Base-by-base conservation (phyloP, 495 filamentous ascomycete species). In the Penicillium pulvis region DNA sequence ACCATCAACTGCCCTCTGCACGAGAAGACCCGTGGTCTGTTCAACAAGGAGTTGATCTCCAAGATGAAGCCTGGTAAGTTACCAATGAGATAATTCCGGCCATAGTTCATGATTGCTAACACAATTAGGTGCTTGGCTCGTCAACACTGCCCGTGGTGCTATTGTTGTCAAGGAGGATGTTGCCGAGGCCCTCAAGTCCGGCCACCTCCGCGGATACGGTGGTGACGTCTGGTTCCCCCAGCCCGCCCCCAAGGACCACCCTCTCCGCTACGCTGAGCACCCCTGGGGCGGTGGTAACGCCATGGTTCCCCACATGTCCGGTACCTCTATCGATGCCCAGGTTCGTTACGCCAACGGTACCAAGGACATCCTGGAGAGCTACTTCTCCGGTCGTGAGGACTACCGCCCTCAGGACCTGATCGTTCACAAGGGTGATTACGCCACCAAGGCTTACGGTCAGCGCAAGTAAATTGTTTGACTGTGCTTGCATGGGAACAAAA, bases 111-210 rank as follows among this genome's bases (percentile, higher is more conserved):
- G 5, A 41, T 41, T 5, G 6, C 39, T 41, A 41, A 41, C 39
- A n/a, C 5, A 6, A 41, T 41, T 14, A 41, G 39, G 89, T 86
- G 75, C 90, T 46, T 98, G 93, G 93, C 88, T 98, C 70, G 80
- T 98, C 79, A 98, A 98, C 86, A 98, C 94, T 26, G 94, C 94
- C 53, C 94, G 94, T 74, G 94, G 94, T 64, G 94, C 94, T 72
- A 98, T 98, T 70, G 94, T 98, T 58, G 94, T 97, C 73, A 98
- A 98, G 86, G 93, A 98, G 78, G 94, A 97, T 69, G 94, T 98
- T 46, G 94, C 94, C 47, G 93, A 90, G 51, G 94, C 94, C 28
- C 85, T 98, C 71, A 90, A 92, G 82, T 83, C 83, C 36, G 94
- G 94, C 68, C 93, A 98, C 75, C 91, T 98, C 72, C 87, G 92